Evolutionary conservation across 305 asterid genomes (phyloP).

Genomic region (Fraxinus xanthoxyloides): DNA sequence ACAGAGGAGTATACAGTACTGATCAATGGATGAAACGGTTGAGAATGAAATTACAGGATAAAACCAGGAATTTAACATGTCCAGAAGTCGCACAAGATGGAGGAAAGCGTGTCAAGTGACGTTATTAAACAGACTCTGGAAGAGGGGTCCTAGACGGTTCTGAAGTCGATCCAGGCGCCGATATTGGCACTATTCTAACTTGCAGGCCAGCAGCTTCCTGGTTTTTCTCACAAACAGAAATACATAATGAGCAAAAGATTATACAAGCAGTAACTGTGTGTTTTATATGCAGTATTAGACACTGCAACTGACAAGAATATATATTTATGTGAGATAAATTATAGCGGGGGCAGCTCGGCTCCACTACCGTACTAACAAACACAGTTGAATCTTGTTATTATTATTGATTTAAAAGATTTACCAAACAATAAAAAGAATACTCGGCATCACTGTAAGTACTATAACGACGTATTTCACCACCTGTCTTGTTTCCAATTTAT

Average conservation of each 20-base stretch:
- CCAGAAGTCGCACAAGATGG: neutral
- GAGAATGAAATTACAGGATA: neutral
- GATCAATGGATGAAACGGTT: neutral
- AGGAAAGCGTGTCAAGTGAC: neutral
- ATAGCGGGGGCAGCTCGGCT: neutral
- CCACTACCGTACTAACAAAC: neutral
- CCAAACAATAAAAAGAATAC: neutral
- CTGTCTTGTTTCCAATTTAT: neutral
- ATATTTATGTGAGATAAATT: neutral
- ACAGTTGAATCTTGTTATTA: neutral
- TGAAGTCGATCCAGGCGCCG: conserved; percentile 28
- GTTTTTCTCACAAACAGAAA: neutral
- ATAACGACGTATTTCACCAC: neutral
- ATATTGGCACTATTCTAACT: conserved; percentile 36
- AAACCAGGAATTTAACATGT: neutral
- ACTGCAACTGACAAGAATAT: neutral
- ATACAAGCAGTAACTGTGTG: neutral
- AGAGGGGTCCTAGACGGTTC: conserved; percentile 24
- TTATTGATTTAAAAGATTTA: neutral
- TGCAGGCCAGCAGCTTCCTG: conserved; percentile 57
- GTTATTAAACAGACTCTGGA: conserved; percentile 29
- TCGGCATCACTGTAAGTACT: neutral
- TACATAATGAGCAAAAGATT: neutral
- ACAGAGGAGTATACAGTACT: neutral
- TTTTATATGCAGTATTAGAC: neutral